Evolutionary conservation across 805 yeast species (phyloP), one percentile per base, ranked within the genome.

Genomic region (Scheffersomyces spartinae): DNA sequence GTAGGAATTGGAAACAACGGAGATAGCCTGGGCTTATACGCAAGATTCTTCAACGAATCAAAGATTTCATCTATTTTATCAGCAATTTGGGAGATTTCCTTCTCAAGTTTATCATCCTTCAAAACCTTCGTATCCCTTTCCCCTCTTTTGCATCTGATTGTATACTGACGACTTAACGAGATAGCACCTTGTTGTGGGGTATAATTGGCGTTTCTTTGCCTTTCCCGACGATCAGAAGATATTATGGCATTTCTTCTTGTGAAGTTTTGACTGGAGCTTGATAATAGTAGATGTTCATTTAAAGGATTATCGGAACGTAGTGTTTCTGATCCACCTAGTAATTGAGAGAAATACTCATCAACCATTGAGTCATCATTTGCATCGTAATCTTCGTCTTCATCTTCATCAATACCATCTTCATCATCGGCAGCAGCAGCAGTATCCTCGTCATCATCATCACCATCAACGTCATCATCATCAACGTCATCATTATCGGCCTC

Each of bases 151-250:
- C 18, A 35, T 9, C 57, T 31, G 3, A 55, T 42, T 5, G 61
- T 60, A 31, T 55, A 53, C 26, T 48, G 61, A 7, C 61, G 34
- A 15, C 49, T 31, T 17, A 55, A 40, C 1, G 57, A 50, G 6
- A 49, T 28, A 9, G 40, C 52, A 23, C 13, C 12, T 21, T 21
- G 11, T 22, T 23, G 9, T 21, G 26, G 17, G 23, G 12, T 23
- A 18, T 18, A 17, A 25, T 10, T 6, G 25, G 17, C 9, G 18
- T 11, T 9, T 17, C 12, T 21, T 15, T 17, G n/a, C 21, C 9
- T 25, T 31, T 20, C 28, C 26, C 20, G 20, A 14, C 22, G 16
- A 18, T 15, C 23, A 9, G 26, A 9, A 6, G 33, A 17, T 10
- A 39, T 31, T 9, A 38, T 22, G 11, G 48, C 36, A 23, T 43